Conservation (phyloP, 2,329 filamentous ascomycete genomes). For the Xylaria sp. region DNA sequence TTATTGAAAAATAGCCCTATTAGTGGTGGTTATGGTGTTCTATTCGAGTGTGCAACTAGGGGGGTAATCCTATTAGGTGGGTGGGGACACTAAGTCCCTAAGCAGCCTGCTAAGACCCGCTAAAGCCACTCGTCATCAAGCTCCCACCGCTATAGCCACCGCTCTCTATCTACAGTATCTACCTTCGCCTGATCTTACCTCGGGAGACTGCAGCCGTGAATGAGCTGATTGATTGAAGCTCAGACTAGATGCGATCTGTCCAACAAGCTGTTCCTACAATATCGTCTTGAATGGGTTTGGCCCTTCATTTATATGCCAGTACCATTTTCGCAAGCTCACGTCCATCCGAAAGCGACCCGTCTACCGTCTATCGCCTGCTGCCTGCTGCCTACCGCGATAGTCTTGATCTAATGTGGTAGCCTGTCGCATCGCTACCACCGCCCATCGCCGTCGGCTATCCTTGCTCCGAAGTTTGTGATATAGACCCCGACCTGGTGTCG, state of each 20-base stretch:
- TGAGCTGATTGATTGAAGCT: slow-evolving; percentile 16
- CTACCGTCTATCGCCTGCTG: background rate
- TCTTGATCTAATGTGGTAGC: slow-evolving; percentile 29
- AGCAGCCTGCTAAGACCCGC: slow-evolving; percentile 7
- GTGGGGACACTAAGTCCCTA: too few relatives aligned
- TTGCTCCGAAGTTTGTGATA: slow-evolving; percentile 12
- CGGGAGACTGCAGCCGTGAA: slow-evolving; percentile 16
- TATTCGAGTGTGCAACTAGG: too few relatives aligned
- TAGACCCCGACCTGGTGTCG: slow-evolving; percentile 3
- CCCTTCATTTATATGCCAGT: background rate
- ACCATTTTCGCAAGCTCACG: background rate
- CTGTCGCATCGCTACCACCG: slow-evolving; percentile 22
- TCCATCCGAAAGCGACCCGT: background rate
- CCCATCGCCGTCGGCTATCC: slow-evolving; percentile 6
- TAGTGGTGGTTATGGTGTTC: too few relatives aligned
- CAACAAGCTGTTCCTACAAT: slow-evolving; percentile 1
- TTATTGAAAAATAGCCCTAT: too few relatives aligned
- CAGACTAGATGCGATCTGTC: slow-evolving; percentile 6
- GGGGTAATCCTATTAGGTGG: too few relatives aligned
- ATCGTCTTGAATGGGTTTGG: background rate
- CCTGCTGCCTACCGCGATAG: background rate
- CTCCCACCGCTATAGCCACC: background rate
- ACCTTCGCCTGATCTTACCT: background rate
- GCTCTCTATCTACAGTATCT: slow-evolving; percentile 8
- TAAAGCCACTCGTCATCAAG: slow-evolving; percentile 4